Evolutionary conservation across 179 eudicot genomes (phyloP).

Genomic region (Kewa caespitosa): DNA sequence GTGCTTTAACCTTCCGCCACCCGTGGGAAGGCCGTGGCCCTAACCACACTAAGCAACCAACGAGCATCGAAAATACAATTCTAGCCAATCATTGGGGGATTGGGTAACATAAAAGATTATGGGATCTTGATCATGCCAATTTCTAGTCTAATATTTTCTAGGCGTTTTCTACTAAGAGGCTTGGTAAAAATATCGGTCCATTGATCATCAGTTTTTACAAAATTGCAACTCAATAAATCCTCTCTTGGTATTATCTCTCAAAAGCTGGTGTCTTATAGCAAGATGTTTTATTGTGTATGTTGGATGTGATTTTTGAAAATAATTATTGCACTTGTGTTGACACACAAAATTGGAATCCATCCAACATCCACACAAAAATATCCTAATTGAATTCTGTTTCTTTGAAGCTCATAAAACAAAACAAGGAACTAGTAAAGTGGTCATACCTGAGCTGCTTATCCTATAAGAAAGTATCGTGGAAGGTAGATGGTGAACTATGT

Average conservation of each 20-base stretch:
- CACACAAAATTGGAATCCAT: not conserved
- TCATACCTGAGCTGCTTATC: not conserved
- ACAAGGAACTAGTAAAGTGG: not conserved
- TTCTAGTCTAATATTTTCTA: not conserved
- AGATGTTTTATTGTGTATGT: not conserved
- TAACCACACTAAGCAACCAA: too few relatives aligned
- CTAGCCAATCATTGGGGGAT: too few relatives aligned
- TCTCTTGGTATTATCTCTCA: not conserved
- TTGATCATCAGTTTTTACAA: not conserved
- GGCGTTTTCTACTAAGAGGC: not conserved
- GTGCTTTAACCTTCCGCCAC: too few relatives aligned
- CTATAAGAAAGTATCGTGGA: not conserved
- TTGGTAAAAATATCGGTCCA: not conserved
- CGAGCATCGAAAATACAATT: too few relatives aligned
- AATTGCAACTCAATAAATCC: not conserved
- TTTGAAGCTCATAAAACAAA: not conserved
- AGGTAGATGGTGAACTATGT: not conserved
- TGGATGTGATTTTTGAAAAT: not conserved
- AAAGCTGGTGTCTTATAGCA: not conserved
- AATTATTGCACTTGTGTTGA: not conserved
- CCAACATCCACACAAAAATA: not conserved
- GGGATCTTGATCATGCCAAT: not conserved
- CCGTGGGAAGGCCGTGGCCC: too few relatives aligned
- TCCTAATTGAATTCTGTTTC: not conserved
- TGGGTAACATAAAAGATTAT: too few relatives aligned